Percentiles rank a stretch among this genome's conserved stretches.
These are phyloP conservation scores for Syncephalastrum racemosum DNA, from an alignment of 371 early-diverging fungal genomes.

Conservation along the genomic window DNA sequence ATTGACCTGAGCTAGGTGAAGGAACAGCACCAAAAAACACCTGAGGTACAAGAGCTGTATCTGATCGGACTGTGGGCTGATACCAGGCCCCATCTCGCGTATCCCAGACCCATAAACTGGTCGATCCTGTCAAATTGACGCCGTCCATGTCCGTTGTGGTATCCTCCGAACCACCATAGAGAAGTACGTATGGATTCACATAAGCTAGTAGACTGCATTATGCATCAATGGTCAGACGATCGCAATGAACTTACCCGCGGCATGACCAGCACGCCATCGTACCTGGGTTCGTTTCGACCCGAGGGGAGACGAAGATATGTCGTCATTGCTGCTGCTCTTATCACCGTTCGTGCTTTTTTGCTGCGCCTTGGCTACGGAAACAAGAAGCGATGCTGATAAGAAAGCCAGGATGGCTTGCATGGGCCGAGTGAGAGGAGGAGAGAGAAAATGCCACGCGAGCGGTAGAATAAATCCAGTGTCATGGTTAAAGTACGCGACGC, in stretches of 20 bases:
- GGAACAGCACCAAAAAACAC: slow-evolving; percentile 14
- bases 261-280: slow-evolving; percentile 30
- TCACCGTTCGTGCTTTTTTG: too few relatives aligned
- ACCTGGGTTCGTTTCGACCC: slow-evolving; percentile 15
- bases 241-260: slow-evolving; percentile 13
- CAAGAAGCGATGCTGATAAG: too few relatives aligned
- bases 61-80: slow-evolving; percentile 13
- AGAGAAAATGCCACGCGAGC: too few relatives aligned
- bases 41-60: slow-evolving; percentile 13
- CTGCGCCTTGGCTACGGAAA: too few relatives aligned
- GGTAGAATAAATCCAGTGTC: too few relatives aligned
- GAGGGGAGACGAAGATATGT: neutral
- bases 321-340: too few relatives aligned
- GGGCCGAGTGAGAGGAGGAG: too few relatives aligned
- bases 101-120: slow-evolving; percentile 22
- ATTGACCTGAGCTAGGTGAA: slow-evolving; percentile 20
- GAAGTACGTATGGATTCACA: slow-evolving; percentile 5
- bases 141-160: slow-evolving; percentile 8
- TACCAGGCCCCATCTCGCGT: slow-evolving; percentile 24
- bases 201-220: slow-evolving; percentile 5
- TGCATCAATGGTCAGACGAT: neutral
- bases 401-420: too few relatives aligned
- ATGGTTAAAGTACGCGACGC: too few relatives aligned
- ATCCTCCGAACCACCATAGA: slow-evolving; percentile 3
- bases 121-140: slow-evolving; percentile 14